Conservation (phyloP, 139 green algal species). For the Astrephomene gubernaculifera region DNA sequence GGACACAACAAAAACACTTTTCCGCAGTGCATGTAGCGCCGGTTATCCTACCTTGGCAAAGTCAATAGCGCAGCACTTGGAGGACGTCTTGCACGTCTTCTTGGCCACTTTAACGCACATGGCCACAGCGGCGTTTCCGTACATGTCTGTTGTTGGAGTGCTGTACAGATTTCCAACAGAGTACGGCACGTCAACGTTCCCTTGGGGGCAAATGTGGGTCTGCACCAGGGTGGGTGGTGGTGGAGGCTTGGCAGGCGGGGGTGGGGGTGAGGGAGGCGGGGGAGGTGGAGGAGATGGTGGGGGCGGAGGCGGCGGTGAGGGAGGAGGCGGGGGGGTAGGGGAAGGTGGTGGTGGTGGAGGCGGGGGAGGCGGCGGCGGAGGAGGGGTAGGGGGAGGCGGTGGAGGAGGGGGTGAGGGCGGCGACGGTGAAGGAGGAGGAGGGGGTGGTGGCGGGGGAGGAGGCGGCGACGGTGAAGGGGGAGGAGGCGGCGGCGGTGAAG, state of each 20-base stretch:
- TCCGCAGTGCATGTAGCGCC: too few species aligned
- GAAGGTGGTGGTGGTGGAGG: not conserved
- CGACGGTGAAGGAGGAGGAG: not conserved
- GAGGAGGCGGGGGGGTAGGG: not conserved
- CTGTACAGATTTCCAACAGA: not conserved
- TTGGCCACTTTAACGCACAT: not conserved
- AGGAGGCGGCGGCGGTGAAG: not conserved
- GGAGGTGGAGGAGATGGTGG: not conserved
- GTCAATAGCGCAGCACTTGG: not conserved
- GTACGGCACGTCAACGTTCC: not conserved
- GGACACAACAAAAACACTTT: too few species aligned
- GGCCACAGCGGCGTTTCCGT: not conserved
- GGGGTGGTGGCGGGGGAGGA: not conserved
- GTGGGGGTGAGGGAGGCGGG: not conserved
- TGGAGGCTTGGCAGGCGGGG: not conserved
- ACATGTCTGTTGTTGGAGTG: not conserved
- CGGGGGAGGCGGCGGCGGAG: too few species aligned
- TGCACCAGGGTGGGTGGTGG: not conserved
- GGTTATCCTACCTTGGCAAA: slow-evolving; percentile 35
- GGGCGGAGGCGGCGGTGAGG: not conserved
- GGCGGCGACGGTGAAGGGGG: not conserved
- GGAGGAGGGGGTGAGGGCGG: too few species aligned
- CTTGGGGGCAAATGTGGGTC: not conserved
- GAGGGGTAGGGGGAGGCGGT: not conserved
- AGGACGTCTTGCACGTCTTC: not conserved